Conservation (phyloP, 2,329 filamentous ascomycete species). For the Pyricularia sp. region DNA sequence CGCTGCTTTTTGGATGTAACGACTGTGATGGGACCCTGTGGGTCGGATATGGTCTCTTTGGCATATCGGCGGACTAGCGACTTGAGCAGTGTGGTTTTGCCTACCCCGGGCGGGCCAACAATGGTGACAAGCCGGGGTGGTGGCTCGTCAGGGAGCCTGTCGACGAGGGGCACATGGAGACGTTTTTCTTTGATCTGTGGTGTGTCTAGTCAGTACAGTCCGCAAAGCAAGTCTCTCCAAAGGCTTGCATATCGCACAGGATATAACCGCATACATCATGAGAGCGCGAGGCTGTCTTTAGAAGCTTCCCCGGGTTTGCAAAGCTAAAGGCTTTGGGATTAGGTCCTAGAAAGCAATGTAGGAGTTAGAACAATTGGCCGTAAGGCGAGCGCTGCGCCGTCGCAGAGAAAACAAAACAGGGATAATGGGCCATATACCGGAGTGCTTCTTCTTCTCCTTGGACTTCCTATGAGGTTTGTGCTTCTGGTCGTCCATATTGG, state of each 20-base stretch:
- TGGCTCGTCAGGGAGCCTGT: slow-evolving; percentile 90
- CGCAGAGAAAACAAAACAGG: slow-evolving; percentile 18
- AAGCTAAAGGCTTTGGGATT: slow-evolving; percentile 91
- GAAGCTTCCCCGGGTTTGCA: slow-evolving; percentile 70
- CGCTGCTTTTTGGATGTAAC: slow-evolving; percentile 94
- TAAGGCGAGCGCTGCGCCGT: slow-evolving; percentile 10
- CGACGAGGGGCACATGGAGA: slow-evolving; percentile 91
- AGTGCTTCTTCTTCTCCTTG: slow-evolving; percentile 74
- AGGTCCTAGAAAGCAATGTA: slow-evolving; percentile 37
- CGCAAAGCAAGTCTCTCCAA: background rate
- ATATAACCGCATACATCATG: slow-evolving; percentile 46
- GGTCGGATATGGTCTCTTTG: slow-evolving; percentile 86
- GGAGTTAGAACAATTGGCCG: background rate
- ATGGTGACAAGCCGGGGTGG: slow-evolving; percentile 89
- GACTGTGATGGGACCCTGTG: slow-evolving; percentile 86
- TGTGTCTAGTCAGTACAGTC: background rate
- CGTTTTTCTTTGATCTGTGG: slow-evolving; percentile 83
- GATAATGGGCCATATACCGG: slow-evolving; percentile 32
- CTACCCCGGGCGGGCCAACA: slow-evolving; percentile 65
- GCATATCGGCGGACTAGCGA: slow-evolving; percentile 90
- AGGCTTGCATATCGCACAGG: background rate
- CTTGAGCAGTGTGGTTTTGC: slow-evolving; percentile 39
- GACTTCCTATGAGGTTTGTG: slow-evolving; percentile 79
- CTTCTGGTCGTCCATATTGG: slow-evolving; percentile 68
- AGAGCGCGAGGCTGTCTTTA: slow-evolving; percentile 63